Base-by-base conservation (phyloP, 371 early-diverging fungal species). In the Syncephalastrum contaminatum region DNA sequence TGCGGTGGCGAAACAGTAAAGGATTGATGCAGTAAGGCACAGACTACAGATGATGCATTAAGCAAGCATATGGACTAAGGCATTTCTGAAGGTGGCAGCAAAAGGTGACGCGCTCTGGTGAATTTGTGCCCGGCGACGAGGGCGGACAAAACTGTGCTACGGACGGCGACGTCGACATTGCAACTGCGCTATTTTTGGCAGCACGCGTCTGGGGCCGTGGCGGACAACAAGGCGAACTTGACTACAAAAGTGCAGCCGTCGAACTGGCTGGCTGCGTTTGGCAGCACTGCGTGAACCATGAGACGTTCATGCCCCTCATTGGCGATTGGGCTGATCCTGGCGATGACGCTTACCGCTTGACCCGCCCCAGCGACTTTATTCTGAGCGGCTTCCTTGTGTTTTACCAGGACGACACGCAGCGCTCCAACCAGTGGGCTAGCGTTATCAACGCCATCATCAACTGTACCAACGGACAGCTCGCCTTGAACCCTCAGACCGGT, bases 271-370 rank as follows among this genome's bases (percentile, higher is more conserved):
- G 66, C 2, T 70, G 70, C 20, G 80, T 85, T 25, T 79, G 75
- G 63, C 67, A 82, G 18, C 73, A 82, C 43, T 81, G 81, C 45
- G 72, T 85, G 52, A 75, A 85, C 47, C 81, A 75, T 46, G 50
- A 71, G 16, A 85, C 83, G 2, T 72, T 66, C 48, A 78, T 82
- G 81, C 81, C 83, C 0, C 55, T 81, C 14, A 58, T 85, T 19
- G 86, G 86, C 16, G 86, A 85, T 51, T 85, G 86, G 86, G 83
- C 81, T 22, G 72, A 77, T 43, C 70, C 67, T 36, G 82, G 81
- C n/a, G 78, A 79, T 47, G 82, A 83, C 25, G 77, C 72, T 18
- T 67, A 73, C 39, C 58, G 69, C 25, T 69, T 83, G 22, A 85
- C 83, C 2, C 62, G 86, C 24, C 83, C 86, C 0, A 77, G 81